Conservation (phyloP, 179 eudicot genomes). For the Pouteria campechiana region DNA sequence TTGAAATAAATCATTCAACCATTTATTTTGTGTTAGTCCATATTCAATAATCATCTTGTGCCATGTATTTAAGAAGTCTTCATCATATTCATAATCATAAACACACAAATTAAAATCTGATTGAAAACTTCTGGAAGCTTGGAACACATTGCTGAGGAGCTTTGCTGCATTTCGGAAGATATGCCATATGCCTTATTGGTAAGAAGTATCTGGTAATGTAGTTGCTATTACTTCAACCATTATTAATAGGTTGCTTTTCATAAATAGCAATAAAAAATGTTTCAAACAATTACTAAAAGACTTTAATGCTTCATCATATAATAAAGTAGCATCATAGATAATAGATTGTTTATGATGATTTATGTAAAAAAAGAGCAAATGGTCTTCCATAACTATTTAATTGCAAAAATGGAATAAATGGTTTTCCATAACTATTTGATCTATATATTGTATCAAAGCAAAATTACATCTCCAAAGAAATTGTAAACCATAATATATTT, state of each 20-base stretch:
- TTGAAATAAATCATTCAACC: constrained; percentile 7
- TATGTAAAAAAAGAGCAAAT: constrained; percentile 2
- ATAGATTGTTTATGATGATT: constrained; percentile 8
- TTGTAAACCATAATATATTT: constrained; percentile 17
- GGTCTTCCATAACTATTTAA: not conserved
- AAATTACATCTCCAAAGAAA: not conserved
- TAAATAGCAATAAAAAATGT: constrained; percentile 9
- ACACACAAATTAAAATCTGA: constrained; percentile 1
- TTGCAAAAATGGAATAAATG: too few relatives aligned
- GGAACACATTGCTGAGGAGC: not conserved
- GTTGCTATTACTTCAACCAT: constrained; percentile 2
- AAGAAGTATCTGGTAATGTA: not conserved
- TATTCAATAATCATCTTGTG: not conserved
- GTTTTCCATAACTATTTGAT: too few relatives aligned
- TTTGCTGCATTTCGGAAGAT: constrained; percentile 4
- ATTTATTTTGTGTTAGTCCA: not conserved
- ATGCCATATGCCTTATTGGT: constrained; percentile 5
- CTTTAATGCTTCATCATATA: not conserved
- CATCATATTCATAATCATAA: not conserved
- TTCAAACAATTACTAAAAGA: constrained; percentile 10
- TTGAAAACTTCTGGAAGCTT: not conserved
- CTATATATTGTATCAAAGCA: not conserved
- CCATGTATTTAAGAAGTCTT: constrained; percentile 1
- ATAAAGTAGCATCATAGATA: constrained; percentile 10
- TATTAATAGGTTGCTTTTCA: too few relatives aligned